A percentile compares a stretch with the other conserved stretches of the same genome.
Evolutionary conservation across 2,329 filamentous ascomycete genomes (phyloP).

Genomic region (Emydomyces testavorans): DNA sequence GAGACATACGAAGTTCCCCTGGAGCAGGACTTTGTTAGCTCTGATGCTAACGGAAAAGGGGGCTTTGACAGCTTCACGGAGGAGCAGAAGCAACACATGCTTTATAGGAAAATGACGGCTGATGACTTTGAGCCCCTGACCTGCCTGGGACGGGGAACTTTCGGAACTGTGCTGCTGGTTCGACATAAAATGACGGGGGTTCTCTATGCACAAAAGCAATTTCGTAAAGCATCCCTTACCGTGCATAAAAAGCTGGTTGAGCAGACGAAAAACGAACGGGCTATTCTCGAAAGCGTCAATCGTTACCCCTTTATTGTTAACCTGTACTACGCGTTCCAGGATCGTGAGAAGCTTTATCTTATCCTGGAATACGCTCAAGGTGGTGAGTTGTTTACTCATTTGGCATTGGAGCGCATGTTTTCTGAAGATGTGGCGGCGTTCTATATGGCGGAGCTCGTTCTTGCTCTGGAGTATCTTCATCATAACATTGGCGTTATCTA

Average conservation of each 20-base stretch:
- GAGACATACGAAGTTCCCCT: conserved; percentile 77
- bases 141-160: conserved; percentile 91
- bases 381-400: conserved; percentile 90
- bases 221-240: conserved; percentile 89
- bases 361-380: conserved; percentile 97
- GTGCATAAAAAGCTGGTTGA: conserved; percentile 94
- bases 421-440: conserved; percentile 79
- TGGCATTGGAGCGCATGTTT: conserved; percentile 92
- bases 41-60: conserved; percentile 35
- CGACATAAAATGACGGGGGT: conserved; percentile 79
- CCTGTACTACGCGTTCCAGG: conserved; percentile 95
- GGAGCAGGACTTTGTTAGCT: conserved; percentile 72
- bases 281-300: conserved; percentile 90
- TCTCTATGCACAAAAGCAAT: conserved; percentile 94
- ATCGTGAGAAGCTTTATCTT: conserved; percentile 92
- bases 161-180: conserved; percentile 86
- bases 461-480: conserved; percentile 88
- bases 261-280: conserved; percentile 93
- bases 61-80: conserved; percentile 36
- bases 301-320: conserved; percentile 96
- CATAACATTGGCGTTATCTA: conserved; percentile 88
- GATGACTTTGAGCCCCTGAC: conserved; percentile 82
- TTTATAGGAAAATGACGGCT: conserved; percentile 73
- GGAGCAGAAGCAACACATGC: conserved; percentile 42
- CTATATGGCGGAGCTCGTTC: conserved; percentile 97